Conservation (phyloP, 805 yeast species). For the Starmerella apicola region DNA sequence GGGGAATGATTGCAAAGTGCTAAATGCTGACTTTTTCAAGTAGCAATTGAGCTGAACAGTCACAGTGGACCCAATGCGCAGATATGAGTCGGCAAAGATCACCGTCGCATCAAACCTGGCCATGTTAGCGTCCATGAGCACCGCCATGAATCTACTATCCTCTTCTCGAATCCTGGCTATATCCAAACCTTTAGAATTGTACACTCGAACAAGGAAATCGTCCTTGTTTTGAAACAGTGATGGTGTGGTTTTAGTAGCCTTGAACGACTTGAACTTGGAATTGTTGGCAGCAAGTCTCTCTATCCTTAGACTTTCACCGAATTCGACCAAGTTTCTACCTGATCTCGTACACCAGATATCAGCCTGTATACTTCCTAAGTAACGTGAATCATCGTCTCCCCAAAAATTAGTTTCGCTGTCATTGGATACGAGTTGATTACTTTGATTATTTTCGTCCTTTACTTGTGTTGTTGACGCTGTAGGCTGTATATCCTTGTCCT, state of each 20-base stretch:
- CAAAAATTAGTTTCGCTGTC: not conserved
- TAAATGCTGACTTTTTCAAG: slow-evolving; percentile 31
- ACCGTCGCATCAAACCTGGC: slow-evolving; percentile 46
- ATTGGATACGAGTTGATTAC: not conserved
- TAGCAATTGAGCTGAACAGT: slow-evolving; percentile 57
- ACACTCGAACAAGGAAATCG: slow-evolving; percentile 26
- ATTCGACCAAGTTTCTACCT: slow-evolving; percentile 24
- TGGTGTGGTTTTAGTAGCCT: too few species aligned
- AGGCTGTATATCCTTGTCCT: not conserved
- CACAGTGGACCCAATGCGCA: slow-evolving; percentile 68
- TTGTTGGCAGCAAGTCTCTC: slow-evolving; percentile 14
- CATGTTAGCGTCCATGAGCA: slow-evolving; percentile 45
- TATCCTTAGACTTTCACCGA: slow-evolving; percentile 24
- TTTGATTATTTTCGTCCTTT: not conserved
- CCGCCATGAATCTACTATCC: slow-evolving; percentile 51
- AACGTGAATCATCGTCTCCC: slow-evolving; percentile 15
- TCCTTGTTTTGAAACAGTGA: too few species aligned
- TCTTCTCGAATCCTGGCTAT: slow-evolving; percentile 68
- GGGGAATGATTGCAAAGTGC: slow-evolving; percentile 8
- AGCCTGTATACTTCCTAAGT: slow-evolving; percentile 29
- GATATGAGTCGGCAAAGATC: slow-evolving; percentile 43
- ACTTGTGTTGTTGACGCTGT: too few species aligned
- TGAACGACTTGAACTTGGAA: not conserved
- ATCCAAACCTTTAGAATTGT: slow-evolving; percentile 36
- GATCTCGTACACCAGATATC: slow-evolving; percentile 30